These are phyloP conservation scores for Zychaea mexicana DNA, from an alignment of 371 early-diverging fungal species.

Conservation along the genomic window DNA sequence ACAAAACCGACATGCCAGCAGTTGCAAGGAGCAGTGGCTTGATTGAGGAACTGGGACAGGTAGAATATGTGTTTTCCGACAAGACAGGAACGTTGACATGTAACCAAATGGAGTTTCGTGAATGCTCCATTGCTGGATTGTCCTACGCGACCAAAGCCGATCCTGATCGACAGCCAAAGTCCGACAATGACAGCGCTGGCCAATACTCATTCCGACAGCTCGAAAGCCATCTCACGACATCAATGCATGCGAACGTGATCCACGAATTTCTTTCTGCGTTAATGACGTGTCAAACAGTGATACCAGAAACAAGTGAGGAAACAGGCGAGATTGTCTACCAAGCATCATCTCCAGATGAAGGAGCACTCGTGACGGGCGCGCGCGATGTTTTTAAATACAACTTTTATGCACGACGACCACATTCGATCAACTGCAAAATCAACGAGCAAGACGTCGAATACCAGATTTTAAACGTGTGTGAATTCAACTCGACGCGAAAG, in stretches of 20 bases:
- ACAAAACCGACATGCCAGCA: constrained; percentile 84
- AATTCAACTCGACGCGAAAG: constrained; percentile 97
- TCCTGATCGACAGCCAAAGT: constrained; percentile 51
- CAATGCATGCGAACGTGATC: constrained; percentile 53
- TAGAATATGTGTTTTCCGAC: constrained; percentile 86
- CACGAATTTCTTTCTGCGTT: constrained; percentile 79
- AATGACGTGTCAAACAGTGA: constrained; percentile 97
- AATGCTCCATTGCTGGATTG: constrained; percentile 79
- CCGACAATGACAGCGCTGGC: constrained; percentile 26
- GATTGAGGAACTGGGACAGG: constrained; percentile 93
- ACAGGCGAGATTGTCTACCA: constrained; percentile 73
- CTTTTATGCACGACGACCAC: constrained; percentile 84
- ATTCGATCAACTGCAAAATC: constrained; percentile 77
- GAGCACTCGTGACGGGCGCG: constrained; percentile 85
- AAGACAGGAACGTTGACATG: constrained; percentile 97
- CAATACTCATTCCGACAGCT: constrained; percentile 71
- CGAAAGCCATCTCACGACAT: constrained; percentile 54
- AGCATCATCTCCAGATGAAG: constrained; percentile 92
- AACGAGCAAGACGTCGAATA: constrained; percentile 67
- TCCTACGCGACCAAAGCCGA: constrained; percentile 72
- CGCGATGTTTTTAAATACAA: constrained; percentile 61
- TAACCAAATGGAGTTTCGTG: constrained; percentile 95
- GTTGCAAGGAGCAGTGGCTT: constrained; percentile 86
- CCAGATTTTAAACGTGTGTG: constrained; percentile 92
- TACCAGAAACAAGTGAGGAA: constrained; percentile 74